These are phyloP conservation scores for Clitocybe nebularis DNA, from an alignment of 1,284 basidiomycete genomes.

Conservation along the genomic window DNA sequence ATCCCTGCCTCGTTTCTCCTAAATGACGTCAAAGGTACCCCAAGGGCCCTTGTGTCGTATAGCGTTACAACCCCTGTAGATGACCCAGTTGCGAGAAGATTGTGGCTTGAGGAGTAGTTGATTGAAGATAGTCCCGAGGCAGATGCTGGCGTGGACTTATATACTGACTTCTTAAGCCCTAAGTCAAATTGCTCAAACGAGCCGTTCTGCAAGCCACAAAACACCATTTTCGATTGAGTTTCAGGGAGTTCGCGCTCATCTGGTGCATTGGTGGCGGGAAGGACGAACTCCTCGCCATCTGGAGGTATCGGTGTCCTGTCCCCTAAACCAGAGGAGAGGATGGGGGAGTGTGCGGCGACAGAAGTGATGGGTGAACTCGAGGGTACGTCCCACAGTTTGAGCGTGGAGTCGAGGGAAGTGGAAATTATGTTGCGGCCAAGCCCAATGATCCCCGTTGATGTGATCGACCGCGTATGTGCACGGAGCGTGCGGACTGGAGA, in stretches of 20 bases:
- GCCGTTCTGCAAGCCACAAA: constrained; percentile 56
- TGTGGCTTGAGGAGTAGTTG: constrained; percentile 35
- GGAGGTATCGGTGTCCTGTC: constrained; percentile 25
- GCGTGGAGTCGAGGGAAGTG: constrained; percentile 59
- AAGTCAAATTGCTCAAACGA: constrained; percentile 57
- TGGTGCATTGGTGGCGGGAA: constrained; percentile 6
- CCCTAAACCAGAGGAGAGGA: constrained; percentile 44
- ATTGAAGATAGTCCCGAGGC: constrained; percentile 49
- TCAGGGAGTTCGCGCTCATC: constrained; percentile 45
- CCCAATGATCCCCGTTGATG: constrained; percentile 58
- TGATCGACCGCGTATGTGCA: constrained; percentile 65
- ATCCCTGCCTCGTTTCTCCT: constrained; percentile 53
- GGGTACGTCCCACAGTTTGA: constrained; percentile 75
- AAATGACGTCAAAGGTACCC: constrained; percentile 37
- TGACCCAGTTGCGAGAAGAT: constrained; percentile 62
- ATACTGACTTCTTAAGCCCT: constrained; percentile 42
- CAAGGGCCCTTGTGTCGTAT: constrained; percentile 48
- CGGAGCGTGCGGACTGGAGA: constrained; percentile 56
- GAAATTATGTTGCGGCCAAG: constrained; percentile 64
- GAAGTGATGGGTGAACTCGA: constrained; percentile 45
- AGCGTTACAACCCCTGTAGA: constrained; percentile 55
- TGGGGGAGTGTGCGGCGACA: constrained; percentile 33
- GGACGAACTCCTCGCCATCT: constrained; percentile 18
- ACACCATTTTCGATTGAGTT: constrained; percentile 44
- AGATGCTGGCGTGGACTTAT: constrained; percentile 25